Evolutionary conservation across 371 early-diverging fungal genomes (phyloP).

Genomic region (Mucor mucedo): DNA sequence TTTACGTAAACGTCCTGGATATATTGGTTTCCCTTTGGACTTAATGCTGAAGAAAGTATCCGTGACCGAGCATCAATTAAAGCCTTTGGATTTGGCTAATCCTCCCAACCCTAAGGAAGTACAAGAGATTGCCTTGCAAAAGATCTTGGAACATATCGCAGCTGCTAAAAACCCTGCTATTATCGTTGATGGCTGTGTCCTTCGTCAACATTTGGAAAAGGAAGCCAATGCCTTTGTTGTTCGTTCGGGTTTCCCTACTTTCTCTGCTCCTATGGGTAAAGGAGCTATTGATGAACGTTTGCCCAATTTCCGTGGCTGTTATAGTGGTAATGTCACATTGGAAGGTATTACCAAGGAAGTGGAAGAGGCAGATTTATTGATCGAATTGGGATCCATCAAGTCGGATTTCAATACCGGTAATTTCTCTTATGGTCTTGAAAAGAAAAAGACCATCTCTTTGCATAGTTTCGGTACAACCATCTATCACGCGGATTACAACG

Average conservation of each 20-base stretch:
- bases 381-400: constrained; percentile 51
- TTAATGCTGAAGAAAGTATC: constrained; percentile 38
- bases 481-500: constrained; percentile 43
- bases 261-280: constrained; percentile 57
- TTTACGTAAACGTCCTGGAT: constrained; percentile 41
- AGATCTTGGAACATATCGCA: constrained; percentile 32
- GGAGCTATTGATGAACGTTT: constrained; percentile 45
- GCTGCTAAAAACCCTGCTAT: constrained; percentile 45
- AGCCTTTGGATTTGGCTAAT: constrained; percentile 1
- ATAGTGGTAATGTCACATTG: constrained; percentile 39
- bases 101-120: constrained; percentile 33
- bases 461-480: constrained; percentile 43
- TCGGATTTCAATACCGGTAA: constrained; percentile 62
- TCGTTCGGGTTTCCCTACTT: constrained; percentile 44
- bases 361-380: constrained; percentile 44
- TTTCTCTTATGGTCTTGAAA: constrained; percentile 41
- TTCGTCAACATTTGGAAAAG: constrained; percentile 37
- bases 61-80: constrained; percentile 6
- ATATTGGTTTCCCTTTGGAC: constrained; percentile 58
- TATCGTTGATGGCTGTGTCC: constrained; percentile 52
- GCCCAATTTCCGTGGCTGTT: constrained; percentile 45
- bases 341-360: constrained; percentile 39
- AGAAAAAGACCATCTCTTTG: constrained; percentile 41
- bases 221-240: constrained; percentile 38
- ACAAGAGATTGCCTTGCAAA: constrained; percentile 30